phyloP scores from a whole-genome alignment of 2,329 filamentous ascomycete species.

The Sporothrix pseudoabietina region DNA sequence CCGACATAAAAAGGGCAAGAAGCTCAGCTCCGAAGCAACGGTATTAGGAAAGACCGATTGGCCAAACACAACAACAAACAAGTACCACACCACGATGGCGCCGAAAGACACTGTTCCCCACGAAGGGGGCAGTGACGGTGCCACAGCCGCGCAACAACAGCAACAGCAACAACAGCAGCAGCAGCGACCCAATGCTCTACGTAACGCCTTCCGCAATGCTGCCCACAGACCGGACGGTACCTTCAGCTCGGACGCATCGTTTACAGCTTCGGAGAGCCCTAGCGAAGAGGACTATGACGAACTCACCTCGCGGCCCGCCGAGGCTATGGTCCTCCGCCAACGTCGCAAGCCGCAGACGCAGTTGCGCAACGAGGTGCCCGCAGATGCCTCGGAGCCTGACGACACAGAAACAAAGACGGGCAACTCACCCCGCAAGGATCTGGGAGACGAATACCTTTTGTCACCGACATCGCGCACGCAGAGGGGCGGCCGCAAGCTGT shows the following conservation, averaged over 20 bases:
- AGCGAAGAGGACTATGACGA: slow-evolving; percentile 53
- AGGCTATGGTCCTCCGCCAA: slow-evolving; percentile 35
- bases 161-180: not conserved
- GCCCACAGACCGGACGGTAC: slow-evolving; percentile 17
- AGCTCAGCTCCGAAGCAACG: not conserved
- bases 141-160: slow-evolving; percentile 5
- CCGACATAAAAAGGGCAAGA: not conserved
- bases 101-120: not conserved
- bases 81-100: slow-evolving; percentile 3
- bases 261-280: slow-evolving; percentile 44
- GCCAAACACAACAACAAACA: not conserved
- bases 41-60: not conserved
- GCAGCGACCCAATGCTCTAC: slow-evolving; percentile 34
- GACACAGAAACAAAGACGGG: not conserved
- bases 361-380: slow-evolving; percentile 29
- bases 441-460: not conserved
- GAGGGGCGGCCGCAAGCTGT: slow-evolving; percentile 29
- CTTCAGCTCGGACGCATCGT: slow-evolving; percentile 30
- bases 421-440: slow-evolving; percentile 16
- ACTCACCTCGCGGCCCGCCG: slow-evolving; percentile 35
- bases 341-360: slow-evolving; percentile 27
- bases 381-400: not conserved
- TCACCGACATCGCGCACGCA: slow-evolving; percentile 13
- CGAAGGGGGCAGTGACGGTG: not conserved
- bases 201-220: slow-evolving; percentile 34